A percentile compares a stretch with the other conserved stretches of the same genome.
Conservation (phyloP, 371 early-diverging fungal genomes). For the Apophysomyces elegans region DNA sequence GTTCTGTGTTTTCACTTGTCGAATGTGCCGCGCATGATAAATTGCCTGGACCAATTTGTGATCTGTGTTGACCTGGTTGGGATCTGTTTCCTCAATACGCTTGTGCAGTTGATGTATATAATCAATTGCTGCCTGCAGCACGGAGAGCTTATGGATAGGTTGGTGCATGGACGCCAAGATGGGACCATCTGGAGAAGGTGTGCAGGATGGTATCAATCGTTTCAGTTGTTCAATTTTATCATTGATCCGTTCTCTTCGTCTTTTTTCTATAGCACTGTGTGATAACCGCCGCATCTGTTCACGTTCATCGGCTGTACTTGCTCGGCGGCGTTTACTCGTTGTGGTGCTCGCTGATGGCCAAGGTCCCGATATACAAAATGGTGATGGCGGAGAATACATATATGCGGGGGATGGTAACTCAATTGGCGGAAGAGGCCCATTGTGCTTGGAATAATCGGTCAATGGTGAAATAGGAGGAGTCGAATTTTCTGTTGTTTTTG, state of each 20-base stretch:
- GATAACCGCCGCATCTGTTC: conserved; percentile 69
- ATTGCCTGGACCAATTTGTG: conserved; percentile 2
- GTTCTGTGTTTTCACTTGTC: background rate
- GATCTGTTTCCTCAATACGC: background rate
- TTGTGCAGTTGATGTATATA: conserved; percentile 56
- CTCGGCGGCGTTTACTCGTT: conserved; percentile 7
- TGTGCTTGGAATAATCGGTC: background rate
- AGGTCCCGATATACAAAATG: background rate
- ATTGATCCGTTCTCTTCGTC: conserved; percentile 79
- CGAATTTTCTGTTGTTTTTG: background rate
- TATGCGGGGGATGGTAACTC: background rate
- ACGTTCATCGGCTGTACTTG: conserved; percentile 41
- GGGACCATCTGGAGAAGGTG: conserved; percentile 49
- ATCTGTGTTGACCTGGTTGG: background rate
- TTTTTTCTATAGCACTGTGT: conserved; percentile 79
- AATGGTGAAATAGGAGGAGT: conserved; percentile 2
- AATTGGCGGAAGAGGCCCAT: background rate
- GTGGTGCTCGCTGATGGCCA: conserved; percentile 6
- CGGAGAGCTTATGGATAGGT: conserved; percentile 65
- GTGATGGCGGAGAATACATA: conserved; percentile 3
- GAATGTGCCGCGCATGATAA: conserved; percentile 3
- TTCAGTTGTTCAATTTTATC: conserved; percentile 60
- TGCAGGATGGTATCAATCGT: conserved; percentile 56
- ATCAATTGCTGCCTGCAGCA: conserved; percentile 75
- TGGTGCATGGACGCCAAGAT: conserved; percentile 24